Evolutionary conservation across 495 filamentous ascomycete species (phyloP), one percentile per base, ranked within the genome.

Genomic region (Podospora didyma): DNA sequence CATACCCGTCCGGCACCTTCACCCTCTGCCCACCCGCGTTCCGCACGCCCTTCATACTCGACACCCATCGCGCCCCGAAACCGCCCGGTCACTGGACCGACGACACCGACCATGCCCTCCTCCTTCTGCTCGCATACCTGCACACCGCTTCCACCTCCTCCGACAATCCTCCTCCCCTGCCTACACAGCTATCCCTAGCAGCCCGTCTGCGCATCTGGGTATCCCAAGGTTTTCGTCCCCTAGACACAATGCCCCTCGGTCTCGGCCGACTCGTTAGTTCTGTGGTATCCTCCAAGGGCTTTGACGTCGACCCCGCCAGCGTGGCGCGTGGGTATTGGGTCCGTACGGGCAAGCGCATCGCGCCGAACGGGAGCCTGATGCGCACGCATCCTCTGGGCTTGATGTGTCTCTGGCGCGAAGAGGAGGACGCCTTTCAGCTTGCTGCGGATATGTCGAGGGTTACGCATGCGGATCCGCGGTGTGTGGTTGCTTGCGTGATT

Each of bases 281-380:
- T 0, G 72, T 78, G 20, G 64, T 76, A 0, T 42, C 58, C 0
- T 39, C 64, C 0, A 54, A 49, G 6, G 65, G 55, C 17, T 79
- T 70, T 48, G 64, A 65, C 16, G 46, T 53, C 0, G 52, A 70
- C 12, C 75, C 77, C 0, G 60, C 57, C 0, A 44, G 45, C 3
- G 63, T 59, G 2, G 73, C 77, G 21, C 51, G 63, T 3, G 58
- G 63, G 49, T 54, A 60, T 16, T 79, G 77, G 75, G 61, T 66
- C 35, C 65, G 64, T 14, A 60, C 62, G 2, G 59, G 54, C 12
- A 54, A 58, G 42, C 51, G 62, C 44, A 60, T 60, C n/a, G 77
- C 77, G 50, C 69, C 77, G 2, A 80, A 80, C 55, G 77, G 77
- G 12, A 75, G 72, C 23, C 50, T 80, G 46, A 80, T 80, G 77